Evolutionary conservation across 495 filamentous ascomycete species (phyloP).

Genomic region (Penicillium egyptiacum): DNA sequence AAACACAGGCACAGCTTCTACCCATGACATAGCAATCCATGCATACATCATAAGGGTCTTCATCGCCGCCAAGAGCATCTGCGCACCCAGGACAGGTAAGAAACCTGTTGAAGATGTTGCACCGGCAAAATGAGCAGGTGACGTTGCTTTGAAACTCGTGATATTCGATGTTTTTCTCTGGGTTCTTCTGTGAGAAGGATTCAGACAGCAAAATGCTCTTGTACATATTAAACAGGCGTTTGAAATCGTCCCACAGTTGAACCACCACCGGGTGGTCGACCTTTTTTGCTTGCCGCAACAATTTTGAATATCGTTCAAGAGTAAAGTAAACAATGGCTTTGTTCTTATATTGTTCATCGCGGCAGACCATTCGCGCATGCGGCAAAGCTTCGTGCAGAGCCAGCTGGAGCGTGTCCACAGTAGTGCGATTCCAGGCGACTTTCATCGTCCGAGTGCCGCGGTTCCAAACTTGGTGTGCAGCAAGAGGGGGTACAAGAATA

Average conservation of each 20-base stretch:
- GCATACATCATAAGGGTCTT: constrained; percentile 89
- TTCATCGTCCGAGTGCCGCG: constrained; percentile 93
- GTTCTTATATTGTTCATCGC: constrained; percentile 99
- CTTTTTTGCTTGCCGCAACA: constrained; percentile 53
- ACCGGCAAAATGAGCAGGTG: constrained; percentile 92
- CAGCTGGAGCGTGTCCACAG: constrained; percentile 82
- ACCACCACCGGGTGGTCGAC: constrained; percentile 54
- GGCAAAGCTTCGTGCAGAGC: constrained; percentile 84
- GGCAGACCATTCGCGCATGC: constrained; percentile 84
- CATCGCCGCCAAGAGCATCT: constrained; percentile 51
- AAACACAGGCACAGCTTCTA: constrained; percentile 83
- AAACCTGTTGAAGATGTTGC: constrained; percentile 97
- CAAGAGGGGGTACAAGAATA: constrained; percentile 90
- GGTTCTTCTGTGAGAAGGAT: constrained; percentile 63
- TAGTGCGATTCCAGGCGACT: constrained; percentile 97
- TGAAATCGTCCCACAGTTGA: constrained; percentile 75
- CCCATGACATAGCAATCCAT: constrained; percentile 97
- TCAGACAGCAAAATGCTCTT: constrained; percentile 79
- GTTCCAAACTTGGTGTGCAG: constrained; percentile 99
- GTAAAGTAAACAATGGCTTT: constrained; percentile 91
- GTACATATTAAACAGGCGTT: constrained; percentile 71
- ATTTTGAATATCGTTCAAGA: constrained; percentile 69
- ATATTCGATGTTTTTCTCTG: constrained; percentile 65
- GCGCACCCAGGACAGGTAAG: constrained; percentile 83
- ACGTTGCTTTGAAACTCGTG: constrained; percentile 81